Base-by-base conservation (phyloP, 352 stramenopile species). In the Globisporangium carolinianum region DNA sequence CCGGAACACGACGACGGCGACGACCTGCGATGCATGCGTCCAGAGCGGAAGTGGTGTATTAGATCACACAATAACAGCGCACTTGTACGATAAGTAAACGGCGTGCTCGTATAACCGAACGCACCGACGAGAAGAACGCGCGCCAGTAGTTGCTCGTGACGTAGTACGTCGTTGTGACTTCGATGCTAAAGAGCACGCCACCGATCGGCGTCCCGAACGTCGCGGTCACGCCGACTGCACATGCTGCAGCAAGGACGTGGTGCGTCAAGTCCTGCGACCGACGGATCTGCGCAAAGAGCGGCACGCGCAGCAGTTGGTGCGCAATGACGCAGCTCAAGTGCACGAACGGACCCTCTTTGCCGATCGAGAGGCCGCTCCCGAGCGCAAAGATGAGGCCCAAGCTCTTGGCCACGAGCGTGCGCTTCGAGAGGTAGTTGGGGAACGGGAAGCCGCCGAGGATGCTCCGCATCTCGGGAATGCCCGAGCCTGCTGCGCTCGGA, bases 161-260 rank as follows among this genome's bases (percentile, higher is more conserved):
- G 74, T 96, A 97, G 65, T 88, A 89, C 37, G 81, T 89, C 38
- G 78, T 86, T 0, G 89, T 97, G 53, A 94, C 84, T 56, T 91
- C 82, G 39, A 91, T 87, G 57, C 72, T 86, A 53, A 91, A 91
- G 5, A 91, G 64, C 45, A 91, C 76, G 12, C 82, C 82, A n/a
- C 82, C 82, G 24, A 91, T 80, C 38, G 82, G 82, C 14, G 79
- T 78, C 18, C 80, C 79, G 43, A 91, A 94, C 11, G 79, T 89
- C 7, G 84, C 76, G 3, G 82, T 91, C 11, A 92, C 80, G 6
- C 84, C 84, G n/a, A 89, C 77, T 7, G 83, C 84, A 53, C 77
- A 88, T 0, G 84, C 82, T 0, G 78, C 82, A 7, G 77, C 70
- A 6, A 91, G 75, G 17, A 91, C 63, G 60, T 92, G 78, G 52